Base-by-base conservation (phyloP, 2,329 filamentous ascomycete genomes). In the Plectosphaerella sp. region DNA sequence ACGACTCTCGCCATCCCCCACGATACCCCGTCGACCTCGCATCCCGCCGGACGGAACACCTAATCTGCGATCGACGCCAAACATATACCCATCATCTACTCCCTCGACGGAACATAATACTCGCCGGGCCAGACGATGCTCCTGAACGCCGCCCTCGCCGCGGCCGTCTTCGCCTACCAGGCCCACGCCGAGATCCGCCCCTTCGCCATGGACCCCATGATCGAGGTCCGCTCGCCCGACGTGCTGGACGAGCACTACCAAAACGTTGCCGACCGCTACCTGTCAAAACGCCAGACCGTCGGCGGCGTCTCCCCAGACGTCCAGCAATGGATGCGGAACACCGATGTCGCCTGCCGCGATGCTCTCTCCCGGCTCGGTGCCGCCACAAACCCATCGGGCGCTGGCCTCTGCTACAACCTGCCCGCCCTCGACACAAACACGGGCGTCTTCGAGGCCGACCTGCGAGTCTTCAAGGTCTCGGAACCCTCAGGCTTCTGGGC, bases 331-430 rank as follows among this genome's bases (percentile, higher is more conserved):
- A 72, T 85, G 55, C 59, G 62, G 4, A 65, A 74, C 43, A 87
- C 56, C 8, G 72, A 75, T 33, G 61, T 70, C 11, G 85, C 85
- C 20, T 94, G 89, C 67, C 71, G 70, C 45, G 61, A 70, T 20
- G 76, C 80, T 9, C 73, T 94, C 16, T 65, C 68, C 3, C 65
- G 69, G 24, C 74, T 91, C 47, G 72, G 74, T 14, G 72, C 77
- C 54, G 80, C 84, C 42, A 79, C 80, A 22, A 93, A 92, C 59
- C 87, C 88, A 5, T 87, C 88, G 10, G 90, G 90, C 48, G 81
- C 90, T 47, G 87, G 86, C 53, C 82, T 89, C 47, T 95, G 90
- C 78, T 94, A 93, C 73, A 95, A 94, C 65, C 69, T 95, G 22
- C 84, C 86, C 0, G 82, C 81, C 39, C 77, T 91, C 52, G 80